phyloP scores from a whole-genome alignment of 1,284 basidiomycete genomes.

The Ganoderma multipileum region DNA sequence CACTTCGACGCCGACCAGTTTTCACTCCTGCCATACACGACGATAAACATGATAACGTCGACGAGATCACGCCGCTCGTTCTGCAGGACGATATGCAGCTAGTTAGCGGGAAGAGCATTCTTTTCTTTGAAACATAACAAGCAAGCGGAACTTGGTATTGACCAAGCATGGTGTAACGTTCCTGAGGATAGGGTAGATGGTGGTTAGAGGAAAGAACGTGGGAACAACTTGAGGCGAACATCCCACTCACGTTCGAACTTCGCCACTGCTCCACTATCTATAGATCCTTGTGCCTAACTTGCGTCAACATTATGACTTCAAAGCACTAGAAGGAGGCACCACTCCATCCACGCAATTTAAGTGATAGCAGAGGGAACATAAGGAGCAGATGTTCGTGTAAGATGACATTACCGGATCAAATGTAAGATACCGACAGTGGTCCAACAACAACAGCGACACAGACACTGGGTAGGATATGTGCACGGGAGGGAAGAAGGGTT shows the following conservation, averaged over 20 bases:
- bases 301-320: background rate
- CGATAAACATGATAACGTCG: too few relatives aligned
- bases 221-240: background rate
- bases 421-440: constrained; percentile 2
- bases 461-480: background rate
- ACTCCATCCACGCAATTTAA: background rate
- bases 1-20: too few relatives aligned
- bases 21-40: too few relatives aligned
- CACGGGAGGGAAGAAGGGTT: background rate
- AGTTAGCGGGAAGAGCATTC: too few relatives aligned
- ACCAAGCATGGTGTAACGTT: background rate
- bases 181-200: background rate
- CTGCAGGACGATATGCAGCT: too few relatives aligned
- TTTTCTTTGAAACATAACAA: too few relatives aligned
- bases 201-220: background rate
- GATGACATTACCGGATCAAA: constrained; percentile 5
- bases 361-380: background rate
- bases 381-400: background rate
- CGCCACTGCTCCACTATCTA: background rate
- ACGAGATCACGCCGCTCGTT: too few relatives aligned
- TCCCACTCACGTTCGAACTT: background rate
- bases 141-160: too few relatives aligned
- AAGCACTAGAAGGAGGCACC: background rate
- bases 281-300: background rate
- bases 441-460: background rate